Conservation (phyloP, 129 eudicot species). For the Cynara cardunculus region DNA sequence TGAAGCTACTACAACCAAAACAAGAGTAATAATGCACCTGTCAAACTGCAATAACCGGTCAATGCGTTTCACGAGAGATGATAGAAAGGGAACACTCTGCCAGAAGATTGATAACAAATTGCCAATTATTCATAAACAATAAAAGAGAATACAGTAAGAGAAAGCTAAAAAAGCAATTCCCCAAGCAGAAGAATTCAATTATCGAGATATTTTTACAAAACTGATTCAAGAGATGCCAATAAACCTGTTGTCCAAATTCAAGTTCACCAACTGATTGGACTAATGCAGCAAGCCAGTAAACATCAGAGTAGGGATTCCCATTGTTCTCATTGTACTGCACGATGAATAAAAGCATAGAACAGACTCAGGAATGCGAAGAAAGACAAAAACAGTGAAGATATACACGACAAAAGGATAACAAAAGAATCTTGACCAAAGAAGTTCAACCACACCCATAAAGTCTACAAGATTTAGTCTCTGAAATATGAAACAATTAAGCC, state of each 20-base stretch:
- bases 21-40: constrained; percentile 51
- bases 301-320: constrained; percentile 88
- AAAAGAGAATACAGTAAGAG: not conserved
- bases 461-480: not conserved
- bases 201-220: not conserved
- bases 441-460: not conserved
- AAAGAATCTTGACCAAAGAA: not conserved
- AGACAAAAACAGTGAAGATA: not conserved
- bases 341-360: constrained; percentile 9
- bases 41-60: constrained; percentile 93
- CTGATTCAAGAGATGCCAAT: not conserved
- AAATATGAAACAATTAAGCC: not conserved
- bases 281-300: constrained; percentile 89
- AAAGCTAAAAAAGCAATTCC: not conserved
- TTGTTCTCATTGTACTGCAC: constrained; percentile 88
- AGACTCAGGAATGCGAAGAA: not conserved
- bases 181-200: not conserved
- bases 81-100: constrained; percentile 62
- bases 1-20: not conserved
- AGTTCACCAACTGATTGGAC: constrained; percentile 92
- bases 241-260: constrained; percentile 91
- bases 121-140: constrained; percentile 17
- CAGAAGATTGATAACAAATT: constrained; percentile 18
- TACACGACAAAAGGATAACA: not conserved
- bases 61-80: constrained; percentile 81